These are phyloP conservation scores for Chaetomium sp. DNA, from an alignment of 2,329 filamentous ascomycete species.

Conservation along the genomic window DNA sequence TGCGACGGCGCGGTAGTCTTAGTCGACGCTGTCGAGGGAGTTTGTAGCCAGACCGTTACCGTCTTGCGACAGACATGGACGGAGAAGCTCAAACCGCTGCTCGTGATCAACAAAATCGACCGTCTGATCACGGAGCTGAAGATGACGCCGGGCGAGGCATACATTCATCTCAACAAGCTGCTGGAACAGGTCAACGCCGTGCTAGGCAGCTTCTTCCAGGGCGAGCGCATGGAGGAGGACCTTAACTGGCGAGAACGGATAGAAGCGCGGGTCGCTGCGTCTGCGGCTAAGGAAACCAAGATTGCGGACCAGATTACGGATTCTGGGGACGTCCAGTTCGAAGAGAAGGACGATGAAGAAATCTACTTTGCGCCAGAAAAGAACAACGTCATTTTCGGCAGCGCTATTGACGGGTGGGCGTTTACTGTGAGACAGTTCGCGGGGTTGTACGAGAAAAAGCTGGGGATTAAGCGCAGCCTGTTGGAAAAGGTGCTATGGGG, in stretches of 20 bases:
- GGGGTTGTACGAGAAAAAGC: slow-evolving; percentile 87
- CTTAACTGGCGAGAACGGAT: slow-evolving; percentile 91
- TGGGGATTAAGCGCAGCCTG: slow-evolving; percentile 81
- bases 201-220: slow-evolving; percentile 94
- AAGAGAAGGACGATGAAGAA: slow-evolving; percentile 92
- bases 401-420: slow-evolving; percentile 97
- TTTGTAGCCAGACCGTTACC: slow-evolving; percentile 97
- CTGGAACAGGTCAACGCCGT: slow-evolving; percentile 96
- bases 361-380: slow-evolving; percentile 97
- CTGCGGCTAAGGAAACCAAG: slow-evolving; percentile 53
- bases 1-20: slow-evolving; percentile 93
- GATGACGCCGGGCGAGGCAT: slow-evolving; percentile 85
- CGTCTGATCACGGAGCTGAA: slow-evolving; percentile 88
- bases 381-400: slow-evolving; percentile 98
- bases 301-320: slow-evolving; percentile 45
- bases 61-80: slow-evolving; percentile 92
- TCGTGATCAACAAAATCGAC: slow-evolving; percentile 99
- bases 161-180: slow-evolving; percentile 79
- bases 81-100: slow-evolving; percentile 86
- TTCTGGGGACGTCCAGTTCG: slow-evolving; percentile 61
- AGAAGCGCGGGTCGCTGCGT: slow-evolving; percentile 74
- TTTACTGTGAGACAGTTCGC: slow-evolving; percentile 96
- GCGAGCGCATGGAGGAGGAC: slow-evolving; percentile 97
- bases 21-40: slow-evolving; percentile 94
- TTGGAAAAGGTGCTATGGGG: slow-evolving; percentile 97